Base-by-base conservation (phyloP, 2,329 filamentous ascomycete species). In the Colletotrichum sojae region DNA sequence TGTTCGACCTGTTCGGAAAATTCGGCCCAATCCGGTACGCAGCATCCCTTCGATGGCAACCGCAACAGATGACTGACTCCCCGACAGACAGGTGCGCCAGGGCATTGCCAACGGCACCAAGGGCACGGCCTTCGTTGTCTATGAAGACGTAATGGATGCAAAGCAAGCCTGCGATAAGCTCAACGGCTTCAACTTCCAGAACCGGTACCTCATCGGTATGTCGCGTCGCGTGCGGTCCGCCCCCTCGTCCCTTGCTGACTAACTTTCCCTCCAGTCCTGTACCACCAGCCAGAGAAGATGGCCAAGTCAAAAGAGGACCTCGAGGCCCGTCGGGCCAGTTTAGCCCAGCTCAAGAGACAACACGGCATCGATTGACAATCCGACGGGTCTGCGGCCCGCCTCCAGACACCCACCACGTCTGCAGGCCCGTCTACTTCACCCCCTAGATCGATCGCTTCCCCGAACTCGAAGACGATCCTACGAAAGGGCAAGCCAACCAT, bases 131-230 rank as follows among this genome's bases (percentile, higher is more conserved):
- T 99, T 97, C 83, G 96, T 99, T 76, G 96, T 99, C 83, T 99
- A 98, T 88, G 96, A 98, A 84, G 96, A 99, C 88, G 95, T 98
- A 75, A 93, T 96, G 89, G 96, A 99, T 88, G 95, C 96, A 75
- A 99, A 99, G 86, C 92, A 94, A 84, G 96, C 96, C 79, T 98
- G 96, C 88, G 96, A 99, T 87, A 98, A 98, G 87, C 88, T 99
- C 82, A 99, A 99, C 87, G 96, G 96, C 81, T 99, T 97, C 91
- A 99, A 99, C 87, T 99, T 99, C 83, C 96, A 99, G 87, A 97
- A 95, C 85, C 93, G 96, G 81, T 99, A 99, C 84, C 93, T 99
- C 76, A 96, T 99, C 78, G 94, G 94, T 97, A 89, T 71, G 94
- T 90, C 57, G 20, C 53, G 54, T 56, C 55, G 54, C 20, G 61